Conservation (phyloP, 805 yeast genomes). For the Zygosaccharomyces lentus region DNA sequence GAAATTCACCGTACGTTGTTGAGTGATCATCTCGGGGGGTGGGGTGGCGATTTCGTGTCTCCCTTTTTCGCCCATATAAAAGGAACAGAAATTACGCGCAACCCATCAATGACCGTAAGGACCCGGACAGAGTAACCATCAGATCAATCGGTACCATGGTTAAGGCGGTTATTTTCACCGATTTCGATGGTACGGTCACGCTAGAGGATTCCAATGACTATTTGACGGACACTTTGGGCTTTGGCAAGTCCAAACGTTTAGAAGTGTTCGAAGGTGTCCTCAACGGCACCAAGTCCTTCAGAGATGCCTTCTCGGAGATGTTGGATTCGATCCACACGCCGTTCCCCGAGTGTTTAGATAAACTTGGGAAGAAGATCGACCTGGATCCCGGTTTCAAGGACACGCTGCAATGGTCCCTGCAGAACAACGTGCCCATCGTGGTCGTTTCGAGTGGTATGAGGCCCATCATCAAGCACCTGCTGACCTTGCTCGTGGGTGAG, state of each 20-base stretch:
- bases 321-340: slow-evolving; percentile 72
- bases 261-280: slow-evolving; percentile 69
- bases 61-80: slow-evolving; percentile 5
- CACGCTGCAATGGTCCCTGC: slow-evolving; percentile 75
- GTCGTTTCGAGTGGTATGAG: slow-evolving; percentile 93
- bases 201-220: slow-evolving; percentile 91
- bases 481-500: slow-evolving; percentile 69
- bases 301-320: slow-evolving; percentile 84
- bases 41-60: neutral
- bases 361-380: slow-evolving; percentile 57
- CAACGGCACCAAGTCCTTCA: slow-evolving; percentile 60
- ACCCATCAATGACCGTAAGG: neutral
- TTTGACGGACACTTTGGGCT: slow-evolving; percentile 83
- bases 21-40: neutral
- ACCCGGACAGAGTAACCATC: neutral
- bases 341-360: slow-evolving; percentile 75
- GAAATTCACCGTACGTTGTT: neutral
- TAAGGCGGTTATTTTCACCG: slow-evolving; percentile 87
- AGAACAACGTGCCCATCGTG: slow-evolving; percentile 70
- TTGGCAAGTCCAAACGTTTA: slow-evolving; percentile 65
- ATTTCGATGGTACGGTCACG: slow-evolving; percentile 98
- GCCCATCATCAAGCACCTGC: slow-evolving; percentile 78
- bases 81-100: neutral
- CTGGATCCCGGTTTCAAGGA: slow-evolving; percentile 88
- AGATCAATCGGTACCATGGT: slow-evolving; percentile 21